Conservation (phyloP, 2,329 filamentous ascomycete genomes). For the Cytospora piceicola region DNA sequence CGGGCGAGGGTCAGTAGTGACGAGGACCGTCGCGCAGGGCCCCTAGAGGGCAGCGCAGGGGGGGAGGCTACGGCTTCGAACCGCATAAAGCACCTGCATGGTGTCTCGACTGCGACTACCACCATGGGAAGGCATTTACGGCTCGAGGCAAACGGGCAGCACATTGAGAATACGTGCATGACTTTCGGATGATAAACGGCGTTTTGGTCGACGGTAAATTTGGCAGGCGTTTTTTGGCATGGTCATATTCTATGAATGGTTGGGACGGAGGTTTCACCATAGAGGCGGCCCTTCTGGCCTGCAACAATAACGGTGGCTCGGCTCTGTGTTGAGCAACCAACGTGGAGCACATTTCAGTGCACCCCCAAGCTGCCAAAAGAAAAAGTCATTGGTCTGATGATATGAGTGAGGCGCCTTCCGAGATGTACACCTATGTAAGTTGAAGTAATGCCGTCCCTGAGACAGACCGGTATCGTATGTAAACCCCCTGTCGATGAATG, state of each 20-base stretch:
- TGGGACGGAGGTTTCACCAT: background rate
- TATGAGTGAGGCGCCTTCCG: background rate
- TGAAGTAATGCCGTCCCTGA: background rate
- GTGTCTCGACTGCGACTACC: background rate
- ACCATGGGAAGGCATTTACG: background rate
- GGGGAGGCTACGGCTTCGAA: background rate
- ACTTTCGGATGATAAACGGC: background rate
- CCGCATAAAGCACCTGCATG: background rate
- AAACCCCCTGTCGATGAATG: background rate
- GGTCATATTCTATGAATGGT: background rate
- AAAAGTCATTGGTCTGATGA: background rate
- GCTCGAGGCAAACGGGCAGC: background rate
- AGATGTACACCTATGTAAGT: background rate
- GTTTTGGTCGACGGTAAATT: background rate
- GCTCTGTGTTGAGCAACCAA: conserved; percentile 2
- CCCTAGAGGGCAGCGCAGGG: background rate
- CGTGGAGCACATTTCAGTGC: background rate
- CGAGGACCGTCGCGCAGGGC: background rate
- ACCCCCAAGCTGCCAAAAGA: background rate
- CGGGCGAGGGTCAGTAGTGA: conserved; percentile 45
- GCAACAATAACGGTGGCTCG: background rate
- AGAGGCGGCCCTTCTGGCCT: background rate
- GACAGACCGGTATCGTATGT: background rate
- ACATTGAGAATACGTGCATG: background rate
- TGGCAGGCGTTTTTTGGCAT: background rate